phyloP scores from a whole-genome alignment of 2,329 filamentous ascomycete genomes.

The Drechslera avenae region DNA sequence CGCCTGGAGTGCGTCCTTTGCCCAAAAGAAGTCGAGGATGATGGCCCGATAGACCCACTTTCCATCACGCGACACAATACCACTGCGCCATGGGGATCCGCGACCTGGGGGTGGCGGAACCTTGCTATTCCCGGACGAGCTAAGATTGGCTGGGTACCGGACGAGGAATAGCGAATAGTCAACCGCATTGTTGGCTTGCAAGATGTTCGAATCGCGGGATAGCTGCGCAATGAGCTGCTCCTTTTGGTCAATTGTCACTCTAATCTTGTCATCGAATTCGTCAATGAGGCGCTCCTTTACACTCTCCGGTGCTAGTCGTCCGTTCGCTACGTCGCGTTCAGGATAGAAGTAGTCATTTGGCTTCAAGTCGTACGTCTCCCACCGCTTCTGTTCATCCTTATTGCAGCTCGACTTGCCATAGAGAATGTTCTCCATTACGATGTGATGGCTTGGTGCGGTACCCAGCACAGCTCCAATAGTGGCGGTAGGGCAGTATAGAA shows the following conservation, averaged over 20 bases:
- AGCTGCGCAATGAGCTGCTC: conserved; percentile 62
- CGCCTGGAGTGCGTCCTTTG: conserved; percentile 71
- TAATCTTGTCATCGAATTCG: conserved; percentile 69
- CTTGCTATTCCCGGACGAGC: conserved; percentile 34
- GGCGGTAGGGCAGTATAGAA: conserved; percentile 61
- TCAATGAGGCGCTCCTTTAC: conserved; percentile 71
- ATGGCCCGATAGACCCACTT: conserved; percentile 71
- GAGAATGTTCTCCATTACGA: conserved; percentile 78
- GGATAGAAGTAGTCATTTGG: conserved; percentile 77
- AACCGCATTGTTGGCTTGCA: conserved; percentile 68
- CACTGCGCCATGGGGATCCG: conserved; percentile 63
- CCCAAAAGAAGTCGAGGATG: conserved; percentile 79
- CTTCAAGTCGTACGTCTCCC: conserved; percentile 78
- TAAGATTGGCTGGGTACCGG: conserved; percentile 55
- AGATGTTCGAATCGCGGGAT: conserved; percentile 66
- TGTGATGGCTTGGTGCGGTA: conserved; percentile 70
- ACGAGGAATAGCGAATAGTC: conserved; percentile 79
- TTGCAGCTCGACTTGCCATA: conserved; percentile 59
- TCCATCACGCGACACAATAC: conserved; percentile 65
- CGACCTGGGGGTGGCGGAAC: conserved; percentile 41
- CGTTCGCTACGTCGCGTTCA: conserved; percentile 71
- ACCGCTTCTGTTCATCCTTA: conserved; percentile 53
- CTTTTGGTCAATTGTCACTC: conserved; percentile 61
- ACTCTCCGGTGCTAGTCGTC: conserved; percentile 65
- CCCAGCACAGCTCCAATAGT: conserved; percentile 66